Conservation (phyloP, 257 asterid genomes). For the Solanum raphanifolium region DNA sequence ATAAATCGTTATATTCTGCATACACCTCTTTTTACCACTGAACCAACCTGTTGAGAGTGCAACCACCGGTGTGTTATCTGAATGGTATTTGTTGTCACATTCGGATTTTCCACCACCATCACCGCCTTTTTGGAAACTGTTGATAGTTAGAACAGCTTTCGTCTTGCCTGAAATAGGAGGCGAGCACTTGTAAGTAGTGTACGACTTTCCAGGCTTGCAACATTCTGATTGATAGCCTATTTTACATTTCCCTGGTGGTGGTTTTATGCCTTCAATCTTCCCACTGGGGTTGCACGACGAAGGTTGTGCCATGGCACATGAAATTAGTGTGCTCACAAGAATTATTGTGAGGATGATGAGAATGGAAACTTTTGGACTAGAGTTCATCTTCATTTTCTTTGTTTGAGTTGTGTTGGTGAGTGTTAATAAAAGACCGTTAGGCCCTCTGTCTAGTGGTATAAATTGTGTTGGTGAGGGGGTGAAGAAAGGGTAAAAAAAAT, state of each 20-base stretch:
- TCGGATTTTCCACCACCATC: constrained; percentile 40
- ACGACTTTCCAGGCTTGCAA: constrained; percentile 19
- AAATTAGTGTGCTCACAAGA: neutral
- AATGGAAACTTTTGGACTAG: neutral
- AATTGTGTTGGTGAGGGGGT: neutral
- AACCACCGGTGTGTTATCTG: constrained; percentile 16
- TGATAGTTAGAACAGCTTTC: constrained; percentile 29
- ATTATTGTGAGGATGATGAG: neutral
- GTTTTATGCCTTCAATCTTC: constrained; percentile 27
- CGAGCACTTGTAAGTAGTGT: constrained; percentile 29
- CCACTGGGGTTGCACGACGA: constrained; percentile 25
- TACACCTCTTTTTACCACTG: constrained; percentile 19
- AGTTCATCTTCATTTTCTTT: neutral
- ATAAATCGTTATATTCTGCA: constrained; percentile 14
- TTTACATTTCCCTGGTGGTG: constrained; percentile 37
- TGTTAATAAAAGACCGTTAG: neutral
- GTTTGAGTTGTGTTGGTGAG: neutral
- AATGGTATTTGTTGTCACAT: constrained; percentile 35
- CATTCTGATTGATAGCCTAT: constrained; percentile 28
- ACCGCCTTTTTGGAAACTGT: constrained; percentile 30
- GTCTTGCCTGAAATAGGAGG: constrained; percentile 12
- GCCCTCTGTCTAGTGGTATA: neutral
- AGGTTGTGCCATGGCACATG: neutral
- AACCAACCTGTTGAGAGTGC: constrained; percentile 48
- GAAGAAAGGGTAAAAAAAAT: neutral